phyloP scores from a whole-genome alignment of 2,329 filamentous ascomycete species.

The Dryadomyces quercivorus region DNA sequence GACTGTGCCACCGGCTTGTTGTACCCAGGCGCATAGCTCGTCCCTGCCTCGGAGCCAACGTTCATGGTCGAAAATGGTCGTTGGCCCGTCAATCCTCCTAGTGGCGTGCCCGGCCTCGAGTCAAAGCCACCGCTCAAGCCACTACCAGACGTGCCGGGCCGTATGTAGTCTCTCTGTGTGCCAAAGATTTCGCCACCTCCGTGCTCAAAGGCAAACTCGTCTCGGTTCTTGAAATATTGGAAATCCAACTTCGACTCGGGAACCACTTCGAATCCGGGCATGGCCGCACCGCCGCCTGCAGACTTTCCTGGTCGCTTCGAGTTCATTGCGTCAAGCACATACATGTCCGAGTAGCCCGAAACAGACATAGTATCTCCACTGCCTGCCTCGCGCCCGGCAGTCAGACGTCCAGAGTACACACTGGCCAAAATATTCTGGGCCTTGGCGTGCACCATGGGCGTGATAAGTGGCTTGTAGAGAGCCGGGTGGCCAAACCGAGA shows the following conservation, averaged over 20 bases:
- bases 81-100: constrained; percentile 21
- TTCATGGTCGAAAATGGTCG: constrained; percentile 11
- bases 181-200: constrained; percentile 65
- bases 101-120: constrained; percentile 40
- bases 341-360: constrained; percentile 73
- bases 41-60: constrained; percentile 5
- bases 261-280: constrained; percentile 81
- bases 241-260: constrained; percentile 80
- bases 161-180: constrained; percentile 41
- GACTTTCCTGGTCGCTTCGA: constrained; percentile 40
- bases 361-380: constrained; percentile 43
- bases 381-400: constrained; percentile 50
- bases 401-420: constrained; percentile 71
- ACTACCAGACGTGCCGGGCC: constrained; percentile 50
- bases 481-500: constrained; percentile 83
- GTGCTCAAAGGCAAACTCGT: constrained; percentile 78
- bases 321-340: constrained; percentile 69
- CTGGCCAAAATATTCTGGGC: constrained; percentile 77
- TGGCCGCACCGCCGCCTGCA: constrained; percentile 11
- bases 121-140: constrained; percentile 25
- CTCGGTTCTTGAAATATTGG: constrained; percentile 78
- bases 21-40: constrained; percentile 11
- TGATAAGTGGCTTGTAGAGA: constrained; percentile 78
- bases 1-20: constrained; percentile 6
- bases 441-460: constrained; percentile 89